phyloP scores from a whole-genome alignment of 73 alveolate species.

The Blepharisma japonicum region DNA sequence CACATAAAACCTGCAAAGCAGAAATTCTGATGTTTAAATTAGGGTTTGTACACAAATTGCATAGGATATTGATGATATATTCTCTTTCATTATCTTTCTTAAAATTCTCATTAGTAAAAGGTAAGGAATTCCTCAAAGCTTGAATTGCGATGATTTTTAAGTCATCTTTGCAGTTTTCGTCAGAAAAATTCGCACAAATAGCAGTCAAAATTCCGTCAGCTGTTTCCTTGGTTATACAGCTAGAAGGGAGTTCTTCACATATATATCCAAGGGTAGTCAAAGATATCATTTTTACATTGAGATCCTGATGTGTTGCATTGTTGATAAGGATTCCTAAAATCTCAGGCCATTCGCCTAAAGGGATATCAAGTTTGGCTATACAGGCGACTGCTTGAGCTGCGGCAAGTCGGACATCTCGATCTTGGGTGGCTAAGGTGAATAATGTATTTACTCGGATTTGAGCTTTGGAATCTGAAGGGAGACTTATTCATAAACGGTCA shows the following conservation, averaged over 20 bases:
- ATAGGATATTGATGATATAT: slow-evolving; percentile 42
- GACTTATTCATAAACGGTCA: neutral
- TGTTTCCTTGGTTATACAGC: slow-evolving; percentile 27
- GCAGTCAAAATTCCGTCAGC: slow-evolving; percentile 39
- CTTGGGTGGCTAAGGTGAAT: slow-evolving; percentile 31
- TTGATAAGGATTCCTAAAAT: slow-evolving; percentile 44
- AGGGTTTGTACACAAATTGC: slow-evolving; percentile 11
- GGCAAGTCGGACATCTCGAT: slow-evolving; percentile 25
- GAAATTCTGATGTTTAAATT: slow-evolving; percentile 36
- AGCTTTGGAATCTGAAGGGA: neutral
- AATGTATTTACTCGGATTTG: slow-evolving; percentile 22
- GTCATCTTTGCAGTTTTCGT: slow-evolving; percentile 16
- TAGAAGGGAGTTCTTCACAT: slow-evolving; percentile 57
- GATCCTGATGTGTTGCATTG: slow-evolving; percentile 44
- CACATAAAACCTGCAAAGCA: slow-evolving; percentile 46
- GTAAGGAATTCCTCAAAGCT: slow-evolving; percentile 49
- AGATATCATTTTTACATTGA: slow-evolving; percentile 40
- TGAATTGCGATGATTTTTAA: slow-evolving; percentile 45
- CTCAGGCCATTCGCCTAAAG: slow-evolving; percentile 63
- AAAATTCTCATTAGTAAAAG: slow-evolving; percentile 50
- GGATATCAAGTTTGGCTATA: slow-evolving; percentile 58
- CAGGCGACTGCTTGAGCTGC: slow-evolving; percentile 41
- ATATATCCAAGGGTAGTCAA: slow-evolving; percentile 57
- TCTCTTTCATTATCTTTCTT: slow-evolving; percentile 44
- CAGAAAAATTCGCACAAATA: slow-evolving; percentile 23